phyloP scores from a whole-genome alignment of 371 early-diverging fungal species.

The Lichtheimia ornata region DNA sequence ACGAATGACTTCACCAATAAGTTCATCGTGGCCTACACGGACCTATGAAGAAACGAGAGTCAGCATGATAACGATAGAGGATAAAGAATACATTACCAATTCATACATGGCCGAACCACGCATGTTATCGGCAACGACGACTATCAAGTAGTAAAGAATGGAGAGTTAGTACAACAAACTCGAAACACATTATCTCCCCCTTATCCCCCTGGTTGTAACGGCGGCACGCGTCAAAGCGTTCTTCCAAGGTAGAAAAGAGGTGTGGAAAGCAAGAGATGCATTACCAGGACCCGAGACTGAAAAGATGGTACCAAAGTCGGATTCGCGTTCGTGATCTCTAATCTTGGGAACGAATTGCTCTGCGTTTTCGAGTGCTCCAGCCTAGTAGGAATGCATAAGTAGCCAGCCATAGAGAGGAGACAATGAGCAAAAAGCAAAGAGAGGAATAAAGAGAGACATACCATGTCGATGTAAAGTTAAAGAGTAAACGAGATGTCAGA shows the following conservation, averaged over 20 bases:
- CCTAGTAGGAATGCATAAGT: constrained; percentile 39
- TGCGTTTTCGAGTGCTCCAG: constrained; percentile 86
- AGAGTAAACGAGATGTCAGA: too few species aligned
- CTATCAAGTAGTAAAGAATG: constrained; percentile 38
- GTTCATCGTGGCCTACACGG: constrained; percentile 97
- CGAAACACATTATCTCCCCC: constrained; percentile 3
- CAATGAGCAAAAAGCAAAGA: too few species aligned
- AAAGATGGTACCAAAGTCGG: constrained; percentile 90
- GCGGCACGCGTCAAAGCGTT: constrained; percentile 1
- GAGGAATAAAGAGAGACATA: too few species aligned
- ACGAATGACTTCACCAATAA: constrained; percentile 99
- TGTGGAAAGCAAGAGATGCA: not conserved
- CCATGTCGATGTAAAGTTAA: too few species aligned
- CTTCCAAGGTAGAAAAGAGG: not conserved
- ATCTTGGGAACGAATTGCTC: constrained; percentile 76
- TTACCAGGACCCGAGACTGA: constrained; percentile 99
- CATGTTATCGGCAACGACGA: constrained; percentile 99
- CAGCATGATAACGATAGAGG: not conserved
- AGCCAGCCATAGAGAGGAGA: too few species aligned
- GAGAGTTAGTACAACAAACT: not conserved
- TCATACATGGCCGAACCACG: constrained; percentile 99
- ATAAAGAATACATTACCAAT: constrained; percentile 69
- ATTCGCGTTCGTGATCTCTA: constrained; percentile 88
- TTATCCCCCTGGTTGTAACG: constrained; percentile 1
- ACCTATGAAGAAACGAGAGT: constrained; percentile 60